These are phyloP conservation scores for Xanthoconium purpureum DNA, from an alignment of 768 basidiomycete genomes.

Conservation along the genomic window DNA sequence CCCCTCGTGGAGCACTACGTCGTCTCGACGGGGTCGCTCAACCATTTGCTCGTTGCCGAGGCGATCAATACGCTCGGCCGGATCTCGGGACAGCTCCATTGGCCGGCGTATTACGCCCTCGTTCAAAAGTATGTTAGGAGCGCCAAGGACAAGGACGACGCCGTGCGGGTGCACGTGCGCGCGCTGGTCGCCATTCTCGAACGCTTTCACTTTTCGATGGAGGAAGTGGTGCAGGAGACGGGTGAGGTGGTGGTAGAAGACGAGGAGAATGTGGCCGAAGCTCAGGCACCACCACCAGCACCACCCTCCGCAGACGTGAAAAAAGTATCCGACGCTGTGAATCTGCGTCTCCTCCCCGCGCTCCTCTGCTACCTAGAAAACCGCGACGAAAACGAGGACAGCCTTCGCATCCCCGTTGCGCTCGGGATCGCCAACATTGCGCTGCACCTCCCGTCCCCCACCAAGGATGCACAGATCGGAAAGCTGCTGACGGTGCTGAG, in stretches of 20 bases:
- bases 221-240: slow-evolving; percentile 42
- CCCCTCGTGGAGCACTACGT: slow-evolving; percentile 86
- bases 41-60: slow-evolving; percentile 89
- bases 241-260: slow-evolving; percentile 30
- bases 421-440: slow-evolving; percentile 86
- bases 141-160: slow-evolving; percentile 60
- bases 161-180: slow-evolving; percentile 81
- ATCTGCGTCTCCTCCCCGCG: slow-evolving; percentile 69
- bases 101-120: slow-evolving; percentile 79
- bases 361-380: slow-evolving; percentile 81
- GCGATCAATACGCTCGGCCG: slow-evolving; percentile 77
- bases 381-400: slow-evolving; percentile 80
- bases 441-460: slow-evolving; percentile 64
- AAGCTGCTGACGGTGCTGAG: slow-evolving; percentile 80
- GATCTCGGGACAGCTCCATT: slow-evolving; percentile 72
- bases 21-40: slow-evolving; percentile 52
- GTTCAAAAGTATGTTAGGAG: slow-evolving; percentile 80
- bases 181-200: slow-evolving; percentile 81
- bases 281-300: not conserved
- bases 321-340: slow-evolving; percentile 72
- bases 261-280: slow-evolving; percentile 23
- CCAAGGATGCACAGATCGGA: slow-evolving; percentile 65
- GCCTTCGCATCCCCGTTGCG: slow-evolving; percentile 82
- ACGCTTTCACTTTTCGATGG: slow-evolving; percentile 89
- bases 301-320: slow-evolving; percentile 17